Evolutionary conservation across 2,329 filamentous ascomycete genomes (phyloP), one percentile per base, ranked within the genome.

Genomic region (Diaporthe ampelina): DNA sequence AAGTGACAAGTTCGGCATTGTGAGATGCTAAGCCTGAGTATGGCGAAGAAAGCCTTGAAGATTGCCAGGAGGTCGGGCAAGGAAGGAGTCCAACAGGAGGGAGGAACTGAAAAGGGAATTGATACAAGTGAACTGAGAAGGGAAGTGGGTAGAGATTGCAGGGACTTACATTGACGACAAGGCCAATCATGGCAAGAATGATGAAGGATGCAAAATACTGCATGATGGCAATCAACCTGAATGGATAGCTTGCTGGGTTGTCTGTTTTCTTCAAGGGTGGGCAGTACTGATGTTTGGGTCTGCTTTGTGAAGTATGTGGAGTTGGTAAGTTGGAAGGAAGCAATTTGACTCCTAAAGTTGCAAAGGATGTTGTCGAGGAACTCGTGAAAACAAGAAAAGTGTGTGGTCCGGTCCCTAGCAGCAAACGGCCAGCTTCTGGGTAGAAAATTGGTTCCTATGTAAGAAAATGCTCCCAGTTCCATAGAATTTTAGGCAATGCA

Each of bases 161-260:
- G 45, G 9, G 56, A 35, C 67, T 57, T 58, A 70, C 52, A 17
- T 40, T 57, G 67, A 11, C 67, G 37, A 57, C 19, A 13, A 58
- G 37, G 50, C 37, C 37, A 56, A 54, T 17, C 21, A 70, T 58
- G 67, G 29, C 43, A 37, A 40, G 17, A 48, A 24, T 32, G 52
- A 70, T 29, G 11, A 68, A 19, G 37, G 8, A 45, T 32, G 37
- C 3, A 21, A 70, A 35, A 11, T 32, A 45, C 52, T 57, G 29
- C 52, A 70, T 70, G 37, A 24, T 70, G 50, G 35, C 21, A 8
- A 40, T 43, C 26, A 24, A 32, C 8, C 29, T 19, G 35, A 45
- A n/a, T 11, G 10, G 21, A 21, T 6, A 26, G 26, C 13, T 69
- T 61, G 35, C 8, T 57, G 54, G 13, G 11, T 29, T 21, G 1